Percentiles rank a stretch among this genome's conserved stretches.
These are phyloP conservation scores for Suhomyces xylopsoci DNA, from an alignment of 805 yeast species.

Conservation along the genomic window DNA sequence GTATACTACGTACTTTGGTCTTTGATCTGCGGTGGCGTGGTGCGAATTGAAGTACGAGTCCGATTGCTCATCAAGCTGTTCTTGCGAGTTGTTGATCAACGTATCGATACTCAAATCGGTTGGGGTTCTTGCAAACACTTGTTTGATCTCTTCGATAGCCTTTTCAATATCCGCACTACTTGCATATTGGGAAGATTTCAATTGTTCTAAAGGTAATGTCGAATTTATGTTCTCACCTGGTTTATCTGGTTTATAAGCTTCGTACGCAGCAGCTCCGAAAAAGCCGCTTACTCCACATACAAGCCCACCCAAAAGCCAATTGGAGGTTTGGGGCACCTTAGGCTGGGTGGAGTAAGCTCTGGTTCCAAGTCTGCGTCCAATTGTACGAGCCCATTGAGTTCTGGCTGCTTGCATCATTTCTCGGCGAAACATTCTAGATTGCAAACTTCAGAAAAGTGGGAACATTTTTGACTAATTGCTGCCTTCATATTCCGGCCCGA, in stretches of 20 bases:
- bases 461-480: not conserved
- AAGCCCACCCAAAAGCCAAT: not conserved
- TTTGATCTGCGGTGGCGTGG: constrained; percentile 26
- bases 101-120: not conserved
- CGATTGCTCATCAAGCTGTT: constrained; percentile 24
- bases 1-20: constrained; percentile 47
- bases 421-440: not conserved
- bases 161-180: constrained; percentile 13
- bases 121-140: not conserved
- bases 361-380: not conserved
- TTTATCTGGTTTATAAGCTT: not conserved
- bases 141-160: constrained; percentile 23
- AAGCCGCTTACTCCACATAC: not conserved
- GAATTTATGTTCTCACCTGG: constrained; percentile 6
- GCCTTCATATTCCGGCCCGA: not conserved
- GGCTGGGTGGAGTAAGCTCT: not conserved
- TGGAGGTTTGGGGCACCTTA: not conserved
- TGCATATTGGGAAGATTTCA: constrained; percentile 23
- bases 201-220: constrained; percentile 14
- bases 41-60: constrained; percentile 36
- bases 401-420: not conserved
- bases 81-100: constrained; percentile 21
- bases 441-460: not conserved
- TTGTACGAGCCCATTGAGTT: not conserved
- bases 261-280: not conserved